These are phyloP conservation scores for Pinus tabuliformis DNA, from an alignment of 75 land plant species.

Conservation along the genomic window DNA sequence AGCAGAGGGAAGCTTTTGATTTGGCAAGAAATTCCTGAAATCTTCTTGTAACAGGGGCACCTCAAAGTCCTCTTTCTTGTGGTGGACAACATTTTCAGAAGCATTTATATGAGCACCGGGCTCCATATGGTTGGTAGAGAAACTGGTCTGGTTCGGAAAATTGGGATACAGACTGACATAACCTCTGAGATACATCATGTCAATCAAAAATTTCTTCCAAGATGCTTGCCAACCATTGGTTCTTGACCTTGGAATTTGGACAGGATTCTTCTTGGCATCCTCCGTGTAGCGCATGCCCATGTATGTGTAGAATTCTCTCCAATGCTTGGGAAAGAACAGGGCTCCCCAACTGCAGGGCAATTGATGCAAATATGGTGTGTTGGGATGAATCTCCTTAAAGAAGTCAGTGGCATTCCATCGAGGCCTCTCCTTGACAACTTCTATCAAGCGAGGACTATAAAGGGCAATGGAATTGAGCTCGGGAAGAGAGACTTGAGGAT, in stretches of 20 bases:
- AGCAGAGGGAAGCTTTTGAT: constrained; percentile 72
- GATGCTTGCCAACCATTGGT: constrained; percentile 99
- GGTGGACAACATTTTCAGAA: constrained; percentile 79
- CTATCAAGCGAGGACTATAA: constrained; percentile 89
- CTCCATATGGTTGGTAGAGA: constrained; percentile 99
- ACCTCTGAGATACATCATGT: constrained; percentile 97
- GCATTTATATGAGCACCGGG: constrained; percentile 98
- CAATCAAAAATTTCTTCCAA: constrained; percentile 98
- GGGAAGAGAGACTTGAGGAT: constrained; percentile 69
- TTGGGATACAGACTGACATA: constrained; percentile 94
- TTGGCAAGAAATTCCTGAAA: constrained; percentile 63
- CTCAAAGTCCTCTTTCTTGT: constrained; percentile 82
- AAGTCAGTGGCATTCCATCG: constrained; percentile 90
- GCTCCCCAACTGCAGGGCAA: constrained; percentile 99
- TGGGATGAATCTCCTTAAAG: constrained; percentile 77
- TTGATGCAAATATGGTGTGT: constrained; percentile 97
- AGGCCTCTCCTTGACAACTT: constrained; percentile 94
- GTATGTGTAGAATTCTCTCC: constrained; percentile 98
- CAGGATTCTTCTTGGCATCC: constrained; percentile 87
- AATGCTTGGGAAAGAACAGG: constrained; percentile 94
- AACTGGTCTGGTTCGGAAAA: constrained; percentile 90
- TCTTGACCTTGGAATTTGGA: constrained; percentile 94
- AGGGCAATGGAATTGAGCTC: constrained; percentile 92
- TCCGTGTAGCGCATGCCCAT: constrained; percentile 91
- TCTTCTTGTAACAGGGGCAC: constrained; percentile 83